These are phyloP conservation scores for Heracleum sosnowskyi DNA, from an alignment of 129 eudicot genomes.

Conservation along the genomic window DNA sequence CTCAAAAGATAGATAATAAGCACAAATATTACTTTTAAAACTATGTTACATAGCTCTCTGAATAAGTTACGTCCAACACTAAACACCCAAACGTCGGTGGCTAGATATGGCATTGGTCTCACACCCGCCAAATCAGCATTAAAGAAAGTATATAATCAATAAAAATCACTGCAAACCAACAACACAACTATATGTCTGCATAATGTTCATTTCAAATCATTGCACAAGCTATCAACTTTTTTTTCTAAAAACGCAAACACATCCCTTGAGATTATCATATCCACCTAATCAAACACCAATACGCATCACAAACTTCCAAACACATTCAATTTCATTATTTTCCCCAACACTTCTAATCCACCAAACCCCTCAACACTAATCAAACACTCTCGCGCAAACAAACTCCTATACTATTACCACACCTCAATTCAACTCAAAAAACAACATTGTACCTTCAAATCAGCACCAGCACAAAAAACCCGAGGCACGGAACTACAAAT, in stretches of 20 bases:
- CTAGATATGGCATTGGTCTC: not conserved
- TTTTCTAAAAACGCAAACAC: not conserved
- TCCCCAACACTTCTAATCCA: not conserved
- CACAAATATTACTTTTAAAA: not conserved
- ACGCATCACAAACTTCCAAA: not conserved
- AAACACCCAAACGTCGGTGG: not conserved
- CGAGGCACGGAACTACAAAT: constrained; percentile 79
- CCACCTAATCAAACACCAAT: not conserved
- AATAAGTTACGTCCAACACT: not conserved
- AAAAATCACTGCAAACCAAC: not conserved
- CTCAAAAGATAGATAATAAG: constrained; percentile 7
- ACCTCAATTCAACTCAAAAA: not conserved
- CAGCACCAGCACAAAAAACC: constrained; percentile 99
- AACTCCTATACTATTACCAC: not conserved
- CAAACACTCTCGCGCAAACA: not conserved
- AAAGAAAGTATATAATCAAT: not conserved
- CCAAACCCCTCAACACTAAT: not conserved
- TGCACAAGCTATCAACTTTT: not conserved
- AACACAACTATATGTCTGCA: not conserved
- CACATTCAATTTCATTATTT: not conserved
- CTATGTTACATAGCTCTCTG: not conserved
- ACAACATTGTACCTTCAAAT: constrained; percentile 65
- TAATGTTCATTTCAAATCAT: not conserved
- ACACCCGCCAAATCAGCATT: not conserved
- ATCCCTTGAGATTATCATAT: not conserved